A percentile compares a stretch with the other conserved stretches of the same genome.
Evolutionary conservation across 208 protist species (phyloP).

Genomic region (Balamuthia mandrillaris): DNA sequence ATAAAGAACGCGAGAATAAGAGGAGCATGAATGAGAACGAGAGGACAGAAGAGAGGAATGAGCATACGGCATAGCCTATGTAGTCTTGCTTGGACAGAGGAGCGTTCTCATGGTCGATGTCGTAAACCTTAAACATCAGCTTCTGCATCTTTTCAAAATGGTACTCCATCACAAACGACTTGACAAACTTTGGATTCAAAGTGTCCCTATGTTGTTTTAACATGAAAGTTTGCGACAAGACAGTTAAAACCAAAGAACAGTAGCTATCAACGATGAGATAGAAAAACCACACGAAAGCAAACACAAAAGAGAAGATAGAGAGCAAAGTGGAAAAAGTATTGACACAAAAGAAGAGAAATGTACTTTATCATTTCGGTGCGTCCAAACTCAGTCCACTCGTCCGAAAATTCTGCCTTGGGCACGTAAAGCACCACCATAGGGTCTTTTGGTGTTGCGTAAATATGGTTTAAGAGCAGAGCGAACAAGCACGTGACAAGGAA

Average conservation of each 20-base stretch:
- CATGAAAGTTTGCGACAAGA: too few relatives aligned
- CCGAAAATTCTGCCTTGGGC: background rate
- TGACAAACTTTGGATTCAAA: slow-evolving; percentile 30
- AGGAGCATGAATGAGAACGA: too few relatives aligned
- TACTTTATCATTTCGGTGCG: slow-evolving; percentile 24
- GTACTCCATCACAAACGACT: background rate
- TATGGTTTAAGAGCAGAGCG: too few relatives aligned
- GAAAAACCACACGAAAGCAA: background rate
- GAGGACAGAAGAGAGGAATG: too few relatives aligned
- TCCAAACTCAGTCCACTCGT: slow-evolving; percentile 8
- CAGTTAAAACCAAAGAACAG: too few relatives aligned
- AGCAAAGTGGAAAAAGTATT: background rate
- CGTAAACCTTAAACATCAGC: slow-evolving; percentile 27
- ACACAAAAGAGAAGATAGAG: background rate
- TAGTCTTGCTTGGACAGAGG: background rate
- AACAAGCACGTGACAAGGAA: too few relatives aligned
- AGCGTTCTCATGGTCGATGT: slow-evolving; percentile 25
- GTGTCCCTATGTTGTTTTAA: background rate
- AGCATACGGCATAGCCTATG: background rate
- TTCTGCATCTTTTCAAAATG: slow-evolving; percentile 23
- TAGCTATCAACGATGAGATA: background rate
- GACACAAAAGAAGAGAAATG: background rate
- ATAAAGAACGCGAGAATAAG: too few relatives aligned
- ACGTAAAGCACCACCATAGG: background rate
- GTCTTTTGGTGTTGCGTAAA: too few relatives aligned